phyloP scores from a whole-genome alignment of 345 rosid species.

The Brassica nigra region DNA sequence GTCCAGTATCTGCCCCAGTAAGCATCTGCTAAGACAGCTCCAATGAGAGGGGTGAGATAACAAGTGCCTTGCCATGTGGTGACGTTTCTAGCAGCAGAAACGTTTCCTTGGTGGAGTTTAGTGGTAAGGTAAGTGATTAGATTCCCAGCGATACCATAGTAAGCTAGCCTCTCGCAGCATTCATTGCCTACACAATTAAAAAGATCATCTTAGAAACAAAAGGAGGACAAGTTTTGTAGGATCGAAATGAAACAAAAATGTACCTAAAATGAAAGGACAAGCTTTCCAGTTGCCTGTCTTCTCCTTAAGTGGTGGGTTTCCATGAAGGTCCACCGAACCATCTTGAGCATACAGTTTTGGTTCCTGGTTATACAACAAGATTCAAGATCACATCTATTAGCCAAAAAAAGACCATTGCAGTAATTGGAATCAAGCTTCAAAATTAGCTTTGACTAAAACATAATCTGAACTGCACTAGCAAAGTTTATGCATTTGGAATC shows the following conservation, averaged over 20 bases:
- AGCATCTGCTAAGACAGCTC: slow-evolving; percentile 64
- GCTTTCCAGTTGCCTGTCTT: background rate
- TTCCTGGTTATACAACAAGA: background rate
- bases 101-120: slow-evolving; percentile 24
- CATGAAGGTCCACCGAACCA: background rate
- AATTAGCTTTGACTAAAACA: background rate
- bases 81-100: slow-evolving; percentile 52
- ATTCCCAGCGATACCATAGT: slow-evolving; percentile 40
- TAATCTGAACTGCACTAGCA: background rate
- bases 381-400: background rate
- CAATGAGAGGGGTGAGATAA: slow-evolving; percentile 59
- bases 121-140: slow-evolving; percentile 33
- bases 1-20: slow-evolving; percentile 69
- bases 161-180: slow-evolving; percentile 61
- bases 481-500: background rate
- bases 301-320: background rate
- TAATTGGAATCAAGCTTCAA: background rate
- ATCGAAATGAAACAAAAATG: background rate
- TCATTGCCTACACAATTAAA: slow-evolving; percentile 10
- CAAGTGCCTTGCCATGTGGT: slow-evolving; percentile 67
- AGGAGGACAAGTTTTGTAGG: background rate
- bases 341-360: background rate
- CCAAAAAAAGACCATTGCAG: background rate
- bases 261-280: background rate
- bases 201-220: background rate